phyloP scores from a whole-genome alignment of 805 yeast species.

The Yueomyces sinensis region DNA sequence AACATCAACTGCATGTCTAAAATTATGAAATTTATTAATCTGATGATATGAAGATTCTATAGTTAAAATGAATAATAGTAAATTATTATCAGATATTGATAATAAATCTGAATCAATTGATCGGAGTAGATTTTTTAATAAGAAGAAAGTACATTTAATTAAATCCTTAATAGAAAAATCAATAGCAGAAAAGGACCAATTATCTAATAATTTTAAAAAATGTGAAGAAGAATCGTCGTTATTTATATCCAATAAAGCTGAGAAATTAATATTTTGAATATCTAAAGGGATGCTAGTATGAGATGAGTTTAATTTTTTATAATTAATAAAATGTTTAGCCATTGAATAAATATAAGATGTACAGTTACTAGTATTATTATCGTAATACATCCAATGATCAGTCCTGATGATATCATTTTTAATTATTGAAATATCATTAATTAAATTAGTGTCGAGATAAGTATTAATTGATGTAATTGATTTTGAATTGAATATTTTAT shows the following conservation, averaged over 20 bases:
- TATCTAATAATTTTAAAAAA: constrained; percentile 10
- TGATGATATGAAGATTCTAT: constrained; percentile 69
- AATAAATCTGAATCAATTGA: constrained; percentile 7
- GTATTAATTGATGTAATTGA: too few species aligned
- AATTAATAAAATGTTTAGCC: constrained; percentile 11
- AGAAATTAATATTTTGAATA: constrained; percentile 6
- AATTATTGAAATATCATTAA: constrained; percentile 3
- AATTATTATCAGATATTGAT: constrained; percentile 27
- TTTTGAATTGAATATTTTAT: too few species aligned
- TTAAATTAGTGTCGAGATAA: too few species aligned
- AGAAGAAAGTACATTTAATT: constrained; percentile 18
- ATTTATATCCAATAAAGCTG: not conserved
- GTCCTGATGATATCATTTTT: constrained; percentile 13
- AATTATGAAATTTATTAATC: constrained; percentile 88
- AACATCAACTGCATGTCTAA: constrained; percentile 92
- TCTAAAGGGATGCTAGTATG: not conserved
- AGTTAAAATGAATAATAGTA: constrained; percentile 48
- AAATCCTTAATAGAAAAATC: constrained; percentile 14
- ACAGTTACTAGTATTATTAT: constrained; percentile 4
- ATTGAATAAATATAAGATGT: constrained; percentile 17
- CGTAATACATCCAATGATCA: constrained; percentile 22
- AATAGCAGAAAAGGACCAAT: constrained; percentile 22
- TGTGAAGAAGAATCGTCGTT: not conserved
- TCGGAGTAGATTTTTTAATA: constrained; percentile 6
- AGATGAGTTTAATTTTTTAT: not conserved